These are phyloP conservation scores for Fraxinus dipetala DNA, from an alignment of 305 asterid genomes.

Conservation along the genomic window DNA sequence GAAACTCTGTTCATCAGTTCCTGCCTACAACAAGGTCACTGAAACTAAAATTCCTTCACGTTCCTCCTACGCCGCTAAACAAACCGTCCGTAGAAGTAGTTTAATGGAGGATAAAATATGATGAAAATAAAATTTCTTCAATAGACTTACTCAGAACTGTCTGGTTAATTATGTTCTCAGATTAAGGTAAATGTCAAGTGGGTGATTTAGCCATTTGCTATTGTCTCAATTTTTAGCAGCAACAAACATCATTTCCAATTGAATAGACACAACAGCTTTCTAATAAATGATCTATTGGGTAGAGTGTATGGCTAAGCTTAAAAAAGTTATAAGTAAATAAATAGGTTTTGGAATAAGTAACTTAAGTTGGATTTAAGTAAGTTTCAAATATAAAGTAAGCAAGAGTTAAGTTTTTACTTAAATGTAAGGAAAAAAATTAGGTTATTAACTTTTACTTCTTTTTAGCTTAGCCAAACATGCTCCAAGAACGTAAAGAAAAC, in stretches of 20 bases:
- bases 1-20: background rate
- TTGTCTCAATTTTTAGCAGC: background rate
- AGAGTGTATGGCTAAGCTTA: background rate
- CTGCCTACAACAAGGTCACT: background rate
- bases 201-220: background rate
- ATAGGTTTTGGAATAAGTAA: background rate
- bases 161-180: background rate
- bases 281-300: background rate
- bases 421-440: background rate
- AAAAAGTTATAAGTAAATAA: background rate
- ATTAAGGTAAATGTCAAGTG: background rate
- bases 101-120: background rate
- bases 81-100: no score
- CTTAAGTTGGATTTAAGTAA: no score
- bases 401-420: background rate
- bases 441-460: background rate
- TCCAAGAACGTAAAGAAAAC: background rate
- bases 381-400: no score
- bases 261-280: background rate
- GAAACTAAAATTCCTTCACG: background rate
- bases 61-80: background rate
- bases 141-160: background rate
- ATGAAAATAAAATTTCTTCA: background rate
- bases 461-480: background rate
- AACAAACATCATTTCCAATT: background rate